Base-by-base conservation (phyloP, 352 stramenopile genomes). In the Saprolegnia diclina region DNA sequence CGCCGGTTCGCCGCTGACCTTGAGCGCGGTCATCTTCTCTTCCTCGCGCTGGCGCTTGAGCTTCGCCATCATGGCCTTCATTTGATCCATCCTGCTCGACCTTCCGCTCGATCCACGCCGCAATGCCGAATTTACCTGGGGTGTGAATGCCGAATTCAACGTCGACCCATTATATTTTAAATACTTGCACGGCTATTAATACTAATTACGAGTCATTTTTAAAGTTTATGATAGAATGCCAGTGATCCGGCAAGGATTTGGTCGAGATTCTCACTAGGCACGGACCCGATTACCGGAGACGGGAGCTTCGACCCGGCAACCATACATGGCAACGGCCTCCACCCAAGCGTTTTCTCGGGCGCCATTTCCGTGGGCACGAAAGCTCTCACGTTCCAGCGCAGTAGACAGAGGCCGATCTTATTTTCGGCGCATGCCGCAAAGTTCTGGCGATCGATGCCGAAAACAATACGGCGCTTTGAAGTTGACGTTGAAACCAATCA, bases 41-140 rank as follows among this genome's bases (percentile, higher is more conserved):
- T 54, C 57, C 44, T 66, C 57, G 13, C 57, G 57, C 57, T 66
- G 57, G 14, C 57, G 37, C 57, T 66, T 66, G 37, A 66, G 22
- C 42, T 40, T 42, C 19, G 57, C 57, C 40, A 66, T 66, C 57
- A 29, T 48, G 14, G 57, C 57, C 19, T 66, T 40, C 37, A 66
- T 66, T 32, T 54, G 40, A 4, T 66, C 57, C 57, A 66, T 66
- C 21, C 16, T 64, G 22, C 53, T 61, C 29, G 29, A 35, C 29
- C 29, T 48, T n/a, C 13, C 18, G 11, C 13, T 48, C 42, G 42
- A n/a, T 48, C 42, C 42, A 48, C 11, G 18, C 42, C 13, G 4
- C 42, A n/a, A 14, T 48, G 29, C 42, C 42, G 42, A 14, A 14
- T n/a, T 48, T 48, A 48, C 11, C 42, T 48, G 42, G 10, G 7